These are phyloP conservation scores for Oryza longistaminata DNA, from an alignment of 176 grass and related monocot species.

Conservation along the genomic window DNA sequence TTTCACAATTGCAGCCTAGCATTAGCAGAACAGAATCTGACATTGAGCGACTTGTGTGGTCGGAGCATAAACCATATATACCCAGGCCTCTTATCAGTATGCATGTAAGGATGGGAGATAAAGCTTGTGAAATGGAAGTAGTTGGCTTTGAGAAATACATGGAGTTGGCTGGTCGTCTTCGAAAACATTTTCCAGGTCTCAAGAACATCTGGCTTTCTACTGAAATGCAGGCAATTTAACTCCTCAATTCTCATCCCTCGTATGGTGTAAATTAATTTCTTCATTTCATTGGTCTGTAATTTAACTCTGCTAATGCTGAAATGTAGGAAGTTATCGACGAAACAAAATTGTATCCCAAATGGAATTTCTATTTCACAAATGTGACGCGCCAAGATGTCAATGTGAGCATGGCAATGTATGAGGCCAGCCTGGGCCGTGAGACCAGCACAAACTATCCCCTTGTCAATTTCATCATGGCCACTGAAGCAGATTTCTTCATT, in stretches of 20 bases:
- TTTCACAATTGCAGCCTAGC: constrained; percentile 32
- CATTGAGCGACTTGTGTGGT: constrained; percentile 64
- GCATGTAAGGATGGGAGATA: constrained; percentile 80
- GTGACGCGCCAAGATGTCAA: constrained; percentile 51
- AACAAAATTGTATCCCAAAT: constrained; percentile 45
- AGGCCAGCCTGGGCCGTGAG: constrained; percentile 56
- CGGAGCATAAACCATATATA: constrained; percentile 55
- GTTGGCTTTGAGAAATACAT: constrained; percentile 69
- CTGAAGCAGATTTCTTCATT: constrained; percentile 63
- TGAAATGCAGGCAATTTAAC: constrained; percentile 64
- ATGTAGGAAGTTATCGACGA: constrained; percentile 56
- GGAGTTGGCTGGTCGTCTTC: constrained; percentile 47
- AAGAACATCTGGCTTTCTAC: constrained; percentile 70
- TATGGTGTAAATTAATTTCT: constrained; percentile 7
- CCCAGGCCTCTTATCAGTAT: constrained; percentile 62
- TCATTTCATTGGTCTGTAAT: background rate
- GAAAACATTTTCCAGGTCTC: constrained; percentile 44
- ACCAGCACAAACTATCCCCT: constrained; percentile 66
- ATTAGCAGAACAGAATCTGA: constrained; percentile 26
- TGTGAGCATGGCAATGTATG: constrained; percentile 50
- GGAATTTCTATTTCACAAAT: constrained; percentile 77
- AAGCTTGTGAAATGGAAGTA: constrained; percentile 71
- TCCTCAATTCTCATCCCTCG: background rate
- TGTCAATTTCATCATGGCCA: constrained; percentile 65
- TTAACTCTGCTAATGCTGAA: background rate